Percentiles rank a stretch among this genome's conserved stretches.
These are phyloP conservation scores for Guyanaporus albipodus DNA, from an alignment of 768 basidiomycete species.

Conservation along the genomic window DNA sequence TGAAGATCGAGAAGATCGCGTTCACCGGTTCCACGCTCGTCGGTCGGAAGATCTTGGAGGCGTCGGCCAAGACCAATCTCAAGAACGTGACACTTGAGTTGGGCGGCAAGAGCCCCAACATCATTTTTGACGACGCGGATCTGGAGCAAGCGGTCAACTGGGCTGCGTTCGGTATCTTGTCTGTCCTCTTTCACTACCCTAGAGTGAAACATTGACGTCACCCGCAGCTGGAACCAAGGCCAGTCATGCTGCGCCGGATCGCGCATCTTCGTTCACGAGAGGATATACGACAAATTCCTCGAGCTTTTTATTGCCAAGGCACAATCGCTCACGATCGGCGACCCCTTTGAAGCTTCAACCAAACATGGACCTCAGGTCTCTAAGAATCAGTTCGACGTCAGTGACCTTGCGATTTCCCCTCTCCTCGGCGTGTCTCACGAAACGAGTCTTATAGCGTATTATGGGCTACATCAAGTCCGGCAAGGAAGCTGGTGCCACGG, in stretches of 20 bases:
- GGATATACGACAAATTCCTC: slow-evolving; percentile 4
- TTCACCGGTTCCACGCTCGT: slow-evolving; percentile 12
- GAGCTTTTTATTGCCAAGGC: slow-evolving; percentile 2
- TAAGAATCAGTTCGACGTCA: slow-evolving; percentile 7
- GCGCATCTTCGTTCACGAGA: slow-evolving; percentile 10
- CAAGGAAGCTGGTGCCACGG: slow-evolving; percentile 2
- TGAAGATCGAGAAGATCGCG: slow-evolving; percentile 3
- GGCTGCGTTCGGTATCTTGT: slow-evolving; percentile 10
- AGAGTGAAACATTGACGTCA: background rate
- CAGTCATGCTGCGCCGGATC: slow-evolving; percentile 11
- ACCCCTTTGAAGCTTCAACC: background rate
- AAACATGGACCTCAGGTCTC: slow-evolving; percentile 13
- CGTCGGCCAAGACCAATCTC: slow-evolving; percentile 10
- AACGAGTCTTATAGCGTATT: slow-evolving; percentile 1
- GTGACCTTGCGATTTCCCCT: background rate
- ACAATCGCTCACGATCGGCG: slow-evolving; percentile 9
- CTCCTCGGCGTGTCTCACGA: background rate
- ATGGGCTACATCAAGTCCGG: slow-evolving; percentile 12
- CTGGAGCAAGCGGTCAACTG: slow-evolving; percentile 13
- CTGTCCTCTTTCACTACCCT: background rate
- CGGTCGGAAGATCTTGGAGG: slow-evolving; percentile 13
- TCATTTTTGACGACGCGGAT: slow-evolving; percentile 13
- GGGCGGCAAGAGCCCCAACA: slow-evolving; percentile 9
- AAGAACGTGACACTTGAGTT: slow-evolving; percentile 10
- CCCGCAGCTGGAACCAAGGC: slow-evolving; percentile 5